Evolutionary conservation across 305 asterid genomes (phyloP), one percentile per base, ranked within the genome.

Genomic region (Striga hermonthica): DNA sequence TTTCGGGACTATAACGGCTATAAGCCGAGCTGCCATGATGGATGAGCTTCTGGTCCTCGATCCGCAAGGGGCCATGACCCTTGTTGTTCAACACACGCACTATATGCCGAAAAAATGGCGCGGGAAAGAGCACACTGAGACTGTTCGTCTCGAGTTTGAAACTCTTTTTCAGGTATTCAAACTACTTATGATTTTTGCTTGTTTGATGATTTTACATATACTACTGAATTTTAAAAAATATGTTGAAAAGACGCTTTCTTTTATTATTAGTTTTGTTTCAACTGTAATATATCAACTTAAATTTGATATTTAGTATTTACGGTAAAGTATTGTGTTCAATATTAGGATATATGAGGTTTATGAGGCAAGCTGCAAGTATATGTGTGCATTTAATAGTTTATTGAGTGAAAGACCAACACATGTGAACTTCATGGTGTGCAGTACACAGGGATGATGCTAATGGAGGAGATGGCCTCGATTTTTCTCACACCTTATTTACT

Each of bases 41-140:
- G 97, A 85, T 52, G 96, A 90, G 78, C 89, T 90, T 78, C 91
- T 89, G 43, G 89, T 90, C 57, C 87, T 85, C 62, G 95, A 90
- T 68, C 95, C 96, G 4, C 95, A 81, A 71, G 98, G 95, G 60
- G 66, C 79, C 28, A 88, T 94, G 91, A 83, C 97, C 59, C 83
- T 76, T 40, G 93, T 84, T 64, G 96, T 90, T 56, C 96, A 87
- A 71, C 87, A 90, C 65, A 84, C 97, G 4, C 99, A 94, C 57
- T 82, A 82, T 78, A 94, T 88, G 99, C 99, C 99, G 31, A 94
- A 88, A 79, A 79, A 86, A 72, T 94, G 99, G 99, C 97, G 99
- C 56, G 91, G 87, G 63, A 90, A 86, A 84, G 99, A 90, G 82
- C 84, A 85, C 75, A 78, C 85, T 9, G 95, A 80, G 68, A 73